Evolutionary conservation across 163 green algal species (phyloP), one percentile per base, ranked within the genome.

Genomic region (Scenedesmus sp.): DNA sequence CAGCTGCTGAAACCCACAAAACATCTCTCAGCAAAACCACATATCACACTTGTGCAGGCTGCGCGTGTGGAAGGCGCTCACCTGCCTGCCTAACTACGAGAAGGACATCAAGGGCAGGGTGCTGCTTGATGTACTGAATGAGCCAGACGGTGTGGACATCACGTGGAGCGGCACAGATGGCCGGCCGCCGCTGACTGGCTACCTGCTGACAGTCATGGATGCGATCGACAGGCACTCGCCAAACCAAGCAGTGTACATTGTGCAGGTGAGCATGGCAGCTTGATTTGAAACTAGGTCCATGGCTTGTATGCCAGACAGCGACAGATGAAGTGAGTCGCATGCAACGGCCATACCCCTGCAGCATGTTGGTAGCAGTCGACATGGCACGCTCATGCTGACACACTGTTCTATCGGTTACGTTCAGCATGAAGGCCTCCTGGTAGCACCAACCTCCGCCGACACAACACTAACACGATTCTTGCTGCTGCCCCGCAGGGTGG

Each of bases 61-160:
- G 5, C 60, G 67, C 4, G 6, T 91, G 12, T 93, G 84, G 90
- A 67, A 52, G 34, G 26, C n/a, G 2, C n/a, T 93, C 8, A 88
- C 66, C 8, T 93, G 90, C 84, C 77, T 93, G 18, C 90, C 90
- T 18, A 84, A 74, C 46, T 91, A 82, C 54, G 34, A 86, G 12
- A 26, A 34, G 6, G 77, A 91, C 46, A n/a, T 93, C 15, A 77
- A 83, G 6, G 91, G 91, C 55, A 67, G 91, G 6, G 52, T 93
- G 8, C 67, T 93, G 6, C 57, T 91, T 7, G 91, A 93, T 55
- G 52, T 93, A 15, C 52, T 91, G 7, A 93, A 93, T 57, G 91
- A 91, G 64, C 91, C 86, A 20, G 91, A 93, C 77, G 70, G 34
- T 9, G 15, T 90, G 18, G 46, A 62, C 3, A 84, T 92, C 26